A percentile compares a stretch with the other conserved stretches of the same genome.
Evolutionary conservation across 805 yeast genomes (phyloP).

Genomic region (Suhomyces pyralidae): DNA sequence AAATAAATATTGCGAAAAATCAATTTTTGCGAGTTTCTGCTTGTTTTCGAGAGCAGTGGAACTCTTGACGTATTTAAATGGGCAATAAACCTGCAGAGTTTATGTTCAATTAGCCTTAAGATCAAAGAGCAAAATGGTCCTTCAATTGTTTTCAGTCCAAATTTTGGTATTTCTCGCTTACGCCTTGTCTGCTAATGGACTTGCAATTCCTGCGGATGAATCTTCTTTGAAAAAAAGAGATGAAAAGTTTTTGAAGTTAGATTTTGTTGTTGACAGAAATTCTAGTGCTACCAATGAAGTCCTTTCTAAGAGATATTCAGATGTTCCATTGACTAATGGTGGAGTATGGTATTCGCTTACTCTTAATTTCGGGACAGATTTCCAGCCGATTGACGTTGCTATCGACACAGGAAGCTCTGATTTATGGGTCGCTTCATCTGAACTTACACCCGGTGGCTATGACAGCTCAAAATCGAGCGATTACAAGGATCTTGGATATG

Average conservation of each 20-base stretch:
- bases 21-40: too few relatives aligned
- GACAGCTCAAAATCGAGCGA: slow-evolving; percentile 9
- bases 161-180: not conserved
- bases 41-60: too few relatives aligned
- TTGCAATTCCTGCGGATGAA: not conserved
- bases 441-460: not conserved
- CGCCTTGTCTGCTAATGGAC: not conserved
- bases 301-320: not conserved
- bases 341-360: slow-evolving; percentile 1
- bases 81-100: not conserved
- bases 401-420: slow-evolving; percentile 14
- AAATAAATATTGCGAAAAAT: too few relatives aligned
- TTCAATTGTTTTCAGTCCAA: not conserved
- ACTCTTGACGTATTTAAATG: not conserved
- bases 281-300: not conserved
- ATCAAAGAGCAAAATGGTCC: not conserved
- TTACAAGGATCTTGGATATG: not conserved
- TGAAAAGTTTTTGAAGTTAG: not conserved
- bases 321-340: slow-evolving; percentile 2
- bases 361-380: slow-evolving; percentile 8
- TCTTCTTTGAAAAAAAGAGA: not conserved
- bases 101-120: not conserved
- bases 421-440: slow-evolving; percentile 4
- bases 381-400: slow-evolving; percentile 8
- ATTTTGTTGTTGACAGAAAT: not conserved